Evolutionary conservation across 345 rosid genomes (phyloP).

Genomic region (Citrus inodora): DNA sequence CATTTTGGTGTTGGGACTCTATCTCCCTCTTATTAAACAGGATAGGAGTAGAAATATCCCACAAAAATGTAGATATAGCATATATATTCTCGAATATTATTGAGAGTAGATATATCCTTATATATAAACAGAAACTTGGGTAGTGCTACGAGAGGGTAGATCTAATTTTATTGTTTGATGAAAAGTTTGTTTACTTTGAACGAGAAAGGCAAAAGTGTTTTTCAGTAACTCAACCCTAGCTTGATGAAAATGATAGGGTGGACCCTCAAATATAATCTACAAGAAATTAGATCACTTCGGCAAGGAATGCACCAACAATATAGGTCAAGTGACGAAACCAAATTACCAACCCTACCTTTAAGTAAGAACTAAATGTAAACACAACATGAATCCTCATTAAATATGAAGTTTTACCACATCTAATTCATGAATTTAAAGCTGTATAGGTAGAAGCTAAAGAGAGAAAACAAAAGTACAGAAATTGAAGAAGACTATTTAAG

Average conservation of each 20-base stretch:
- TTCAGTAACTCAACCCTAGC: neutral
- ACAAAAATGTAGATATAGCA: too few relatives aligned
- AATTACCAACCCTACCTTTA: neutral
- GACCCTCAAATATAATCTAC: neutral
- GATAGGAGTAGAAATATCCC: too few relatives aligned
- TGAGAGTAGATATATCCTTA: too few relatives aligned
- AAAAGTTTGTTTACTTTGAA: neutral
- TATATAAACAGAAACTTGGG: too few relatives aligned
- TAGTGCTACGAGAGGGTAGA: too few relatives aligned
- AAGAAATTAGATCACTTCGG: neutral
- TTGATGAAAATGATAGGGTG: neutral
- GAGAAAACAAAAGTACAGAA: neutral
- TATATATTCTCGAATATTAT: too few relatives aligned
- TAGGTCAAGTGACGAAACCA: neutral
- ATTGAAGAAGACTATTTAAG: neutral
- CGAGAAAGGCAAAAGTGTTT: neutral
- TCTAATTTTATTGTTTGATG: neutral
- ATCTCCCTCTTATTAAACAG: too few relatives aligned
- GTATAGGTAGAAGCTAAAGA: neutral
- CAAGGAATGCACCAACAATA: neutral
- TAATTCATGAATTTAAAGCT: neutral
- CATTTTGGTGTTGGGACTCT: too few relatives aligned
- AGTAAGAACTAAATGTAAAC: neutral
- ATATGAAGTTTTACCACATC: neutral
- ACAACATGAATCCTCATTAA: neutral